These are phyloP conservation scores for Kluyveromyces lactis DNA, from an alignment of 805 yeast genomes.

Conservation along the genomic window DNA sequence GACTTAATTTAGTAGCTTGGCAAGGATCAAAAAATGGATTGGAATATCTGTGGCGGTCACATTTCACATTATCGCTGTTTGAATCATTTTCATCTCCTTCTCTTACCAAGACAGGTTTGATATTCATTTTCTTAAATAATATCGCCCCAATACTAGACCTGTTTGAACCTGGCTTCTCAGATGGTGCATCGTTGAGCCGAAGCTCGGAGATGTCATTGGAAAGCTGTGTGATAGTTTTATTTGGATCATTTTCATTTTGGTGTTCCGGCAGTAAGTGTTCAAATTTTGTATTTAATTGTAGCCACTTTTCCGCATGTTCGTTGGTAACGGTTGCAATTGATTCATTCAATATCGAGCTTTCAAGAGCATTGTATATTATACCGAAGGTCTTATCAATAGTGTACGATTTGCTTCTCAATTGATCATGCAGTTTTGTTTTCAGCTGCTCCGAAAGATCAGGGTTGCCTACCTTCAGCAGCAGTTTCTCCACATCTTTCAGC, in stretches of 20 bases:
- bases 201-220: not conserved
- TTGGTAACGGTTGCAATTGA: conserved; percentile 29
- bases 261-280: not conserved
- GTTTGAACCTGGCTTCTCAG: conserved; percentile 2
- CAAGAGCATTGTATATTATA: conserved; percentile 32
- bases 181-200: conserved; percentile 3
- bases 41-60: not conserved
- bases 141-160: conserved; percentile 29
- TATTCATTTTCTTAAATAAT: conserved; percentile 34
- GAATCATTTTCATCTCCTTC: conserved; percentile 17
- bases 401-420: conserved; percentile 30
- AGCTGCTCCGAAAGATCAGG: conserved; percentile 10
- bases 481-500: conserved; percentile 16
- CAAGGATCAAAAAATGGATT: conserved; percentile 6
- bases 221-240: not conserved
- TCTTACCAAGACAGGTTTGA: conserved; percentile 31
- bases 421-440: conserved; percentile 24
- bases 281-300: conserved; percentile 10
- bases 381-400: conserved; percentile 35
- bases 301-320: conserved; percentile 31
- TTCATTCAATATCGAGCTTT: conserved; percentile 35
- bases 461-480: conserved; percentile 8
- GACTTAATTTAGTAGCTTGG: not conserved
- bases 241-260: not conserved
- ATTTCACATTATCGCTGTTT: not conserved